Evolutionary conservation across 75 land plant genomes (phyloP), one percentile per base, ranked within the genome.

Genomic region (Larix kaempferi): DNA sequence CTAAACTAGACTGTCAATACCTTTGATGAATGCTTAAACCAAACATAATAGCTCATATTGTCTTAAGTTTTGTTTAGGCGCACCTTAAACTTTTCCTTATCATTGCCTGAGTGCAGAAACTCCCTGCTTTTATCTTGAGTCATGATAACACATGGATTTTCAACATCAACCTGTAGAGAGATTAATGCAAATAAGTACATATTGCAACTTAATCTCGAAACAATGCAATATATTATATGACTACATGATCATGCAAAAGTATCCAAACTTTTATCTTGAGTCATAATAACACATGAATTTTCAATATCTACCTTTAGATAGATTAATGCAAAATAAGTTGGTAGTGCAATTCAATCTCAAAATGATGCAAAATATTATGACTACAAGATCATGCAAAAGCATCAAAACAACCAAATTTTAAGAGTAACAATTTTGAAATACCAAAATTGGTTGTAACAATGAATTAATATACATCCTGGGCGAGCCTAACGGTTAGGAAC

Each of bases 211-310:
- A 49, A 49, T 11, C 54, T 49, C 54, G 10, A 49, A 2, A 10
- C 10, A 12, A 49, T 49, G 54, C 12, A 49, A 49, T 10, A 49
- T 49, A 49, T 49, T 11, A 10, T 49, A 10, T n/a, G 25, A 25
- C 22, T n/a, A 62, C 64, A 17, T 15, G 64, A 62, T n/a, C 64
- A 62, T 62, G 64, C 21, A 62, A 49, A 55, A 56, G 1, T 49
- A 49, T 96, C 99, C 75, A 96, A 83, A 78, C 96, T 92, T 78
- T 92, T 96, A 84, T 96, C 99, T 81, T 96, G 99, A 59, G 88
- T 86, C 99, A 96, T 94, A n/a, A 96, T 87, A 8, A 94, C 95
- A 83, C 99, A 96, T 27, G 97, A 97, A 87, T 96, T 96, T 78
- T 96, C 97, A 76, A 96, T 97, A 84, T 96, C 99, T 78, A 96